Conservation (phyloP, 176 grass and related monocot species). For the Calamus simplicifolius region DNA sequence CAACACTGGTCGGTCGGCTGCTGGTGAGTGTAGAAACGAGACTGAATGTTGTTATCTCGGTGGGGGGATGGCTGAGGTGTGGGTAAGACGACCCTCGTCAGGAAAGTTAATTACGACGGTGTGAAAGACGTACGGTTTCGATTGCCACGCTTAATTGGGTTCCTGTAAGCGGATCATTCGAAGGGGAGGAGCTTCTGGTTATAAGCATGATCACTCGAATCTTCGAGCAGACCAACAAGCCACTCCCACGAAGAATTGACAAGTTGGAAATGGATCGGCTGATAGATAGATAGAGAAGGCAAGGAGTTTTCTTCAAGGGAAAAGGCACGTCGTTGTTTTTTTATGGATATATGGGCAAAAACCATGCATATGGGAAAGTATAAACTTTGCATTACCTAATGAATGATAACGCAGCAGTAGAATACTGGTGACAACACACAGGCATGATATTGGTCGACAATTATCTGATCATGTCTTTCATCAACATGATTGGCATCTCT, state of each 20-base stretch:
- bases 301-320: conserved; percentile 1
- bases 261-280: conserved; percentile 16
- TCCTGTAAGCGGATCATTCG: conserved; percentile 1
- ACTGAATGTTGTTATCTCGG: not conserved
- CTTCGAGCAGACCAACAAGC: conserved; percentile 6
- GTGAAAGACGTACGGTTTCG: conserved; percentile 16
- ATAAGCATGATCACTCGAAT: conserved; percentile 9
- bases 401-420: too few species aligned
- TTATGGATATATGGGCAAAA: not conserved
- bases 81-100: conserved; percentile 13
- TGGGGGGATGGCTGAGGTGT: conserved; percentile 15
- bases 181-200: conserved; percentile 8
- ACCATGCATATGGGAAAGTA: not conserved
- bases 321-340: conserved; percentile 4
- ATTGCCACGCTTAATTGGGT: conserved; percentile 17
- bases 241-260: conserved; percentile 6
- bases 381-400: not conserved
- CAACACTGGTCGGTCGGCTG: conserved; percentile 1
- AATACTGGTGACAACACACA: too few species aligned
- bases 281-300: not conserved
- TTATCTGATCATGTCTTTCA: too few species aligned
- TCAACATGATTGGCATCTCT: too few species aligned
- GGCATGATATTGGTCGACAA: too few species aligned
- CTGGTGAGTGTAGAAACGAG: not conserved
- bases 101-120: conserved; percentile 9